Evolutionary conservation across 2,329 filamentous ascomycete genomes (phyloP), one percentile per base, ranked within the genome.

Genomic region (Fusarium foetens): DNA sequence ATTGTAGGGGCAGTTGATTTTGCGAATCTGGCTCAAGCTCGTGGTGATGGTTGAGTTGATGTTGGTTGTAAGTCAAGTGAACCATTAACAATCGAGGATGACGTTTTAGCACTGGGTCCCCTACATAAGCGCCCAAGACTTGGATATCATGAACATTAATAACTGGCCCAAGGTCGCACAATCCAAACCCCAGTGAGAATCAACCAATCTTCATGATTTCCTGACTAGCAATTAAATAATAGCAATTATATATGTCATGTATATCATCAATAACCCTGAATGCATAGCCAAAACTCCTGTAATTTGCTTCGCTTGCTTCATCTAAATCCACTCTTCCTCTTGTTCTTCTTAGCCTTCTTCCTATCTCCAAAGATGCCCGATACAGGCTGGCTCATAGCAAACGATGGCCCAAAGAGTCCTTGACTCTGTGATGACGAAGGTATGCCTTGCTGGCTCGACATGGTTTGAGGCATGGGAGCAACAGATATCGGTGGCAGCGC

Each of bases 341-440:
- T 85, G 21, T 71, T 66, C 75, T 85, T 86, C 78, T 85, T 85
- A 58, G 78, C 81, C 68, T 78, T 80, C 66, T 80, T 81, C 54
- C 85, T 79, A 70, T 81, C 82, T 31, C 86, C 86, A 81, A 86
- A 86, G 8, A 78, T 71, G 5, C 86, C 86, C n/a, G 80, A 65
- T 19, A 84, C 75, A 14, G 84, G 82, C 73, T 86, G 85, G 57
- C 85, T 86, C 81, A 85, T 85, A n/a, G 80, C 79, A 58, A 81
- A 68, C 6, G 76, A 75, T n/a, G 80, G 75, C 43, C 76, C 74
- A 17, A 76, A 59, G 4, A 73, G 57, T 3, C 70, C 76, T 42
- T 80, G 77, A 39, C 75, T 79, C 74, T 83, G 83, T 29, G 80
- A 81, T 29, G 81, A 83, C 55, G 68, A 75, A 3, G 78, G 78